Evolutionary conservation across 352 stramenopile species (phyloP), one percentile per base, ranked within the genome.

Genomic region (Phytophthora sansomeana): DNA sequence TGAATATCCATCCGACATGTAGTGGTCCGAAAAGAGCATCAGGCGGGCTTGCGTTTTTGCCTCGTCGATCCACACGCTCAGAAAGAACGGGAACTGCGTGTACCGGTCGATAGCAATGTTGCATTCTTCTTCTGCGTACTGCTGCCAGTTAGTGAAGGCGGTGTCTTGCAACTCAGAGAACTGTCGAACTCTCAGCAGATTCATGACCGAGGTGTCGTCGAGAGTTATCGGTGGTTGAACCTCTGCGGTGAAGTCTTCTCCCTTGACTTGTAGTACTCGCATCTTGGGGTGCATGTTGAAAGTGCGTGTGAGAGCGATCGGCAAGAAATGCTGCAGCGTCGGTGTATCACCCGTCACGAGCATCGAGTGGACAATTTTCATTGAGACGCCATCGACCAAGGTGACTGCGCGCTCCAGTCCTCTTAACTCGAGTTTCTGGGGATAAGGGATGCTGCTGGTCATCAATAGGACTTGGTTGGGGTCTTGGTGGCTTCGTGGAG

Each of bases 21-120:
- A 83, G 60, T 75, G 68, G 32, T 87, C 78, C 0, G 75, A 67
- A n/a, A 85, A 75, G 58, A 87, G 54, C 39, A 87, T 66, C 29
- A 85, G 48, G 13, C 76, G 75, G 9, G 68, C 64, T 16, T 46
- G 21, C 7, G 16, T 30, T 0, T n/a, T 33, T 6, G 47, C 44
- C 28, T 47, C 11, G 38, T 78, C 62, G 1, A 72, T 39, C 70
- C 70, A 77, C 24, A 75, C 39, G 6, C 65, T 64, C 16, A 75
- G 9, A 21, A 61, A 48, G 46, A 72, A 83, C 6, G 63, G 67
- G 11, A 83, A 67, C 46, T 80, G 44, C 5, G 48, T 53, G 54
- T 60, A 72, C 19, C 63, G 67, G 42, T 83, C 67, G 28, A 72
- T 73, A 11, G 58, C 67, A 17, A 61, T 53, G 30, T 72, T 69